Evolutionary conservation across 1,139 yeast genomes (phyloP), one percentile per base, ranked within the genome.

Genomic region (Hyphopichia fennica): DNA sequence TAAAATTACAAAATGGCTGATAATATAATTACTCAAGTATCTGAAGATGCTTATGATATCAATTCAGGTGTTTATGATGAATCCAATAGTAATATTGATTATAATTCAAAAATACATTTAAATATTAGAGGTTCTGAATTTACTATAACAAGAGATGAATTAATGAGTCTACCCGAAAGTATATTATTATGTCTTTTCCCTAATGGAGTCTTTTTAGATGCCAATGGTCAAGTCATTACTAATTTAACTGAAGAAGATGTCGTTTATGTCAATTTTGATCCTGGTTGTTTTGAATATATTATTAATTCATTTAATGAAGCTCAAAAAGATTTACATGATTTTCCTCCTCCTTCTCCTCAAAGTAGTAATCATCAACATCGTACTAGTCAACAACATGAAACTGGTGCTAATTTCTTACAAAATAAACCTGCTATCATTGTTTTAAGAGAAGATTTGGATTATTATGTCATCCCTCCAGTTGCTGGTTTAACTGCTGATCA

Each of bases 341-440:
- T 56, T 57, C 57, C 67, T 1, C 41, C 53, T 39, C 43, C 65
- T 44, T 49, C 65, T 2, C 69, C 72, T 0, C 61, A 54, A 38
- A 46, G 47, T 6, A 52, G 52, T 32, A 49, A 44, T 16, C 49
- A 44, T 14, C 49, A 44, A 25, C 44, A 48, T 25, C 48, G 47
- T 35, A n/a, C n/a, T n/a, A n/a, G 28, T 25, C 43, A 45, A 22
- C 60, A 51, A 35, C 64, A 65, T 27, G 74, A 71, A 35, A 52
- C 54, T 3, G 49, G 47, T 11, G 54, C 60, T 14, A 63, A 82
- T 41, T 80, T 88, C 3, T 69, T 91, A 47, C 82, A 81, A 52
- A 82, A 82, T 44, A 86, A 89, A 53, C 98, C 99, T 0, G 89
- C 96, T 0, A 85, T 95, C 37, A 90, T 95, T 45, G 97, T 93